Evolutionary conservation across 768 basidiomycete genomes (phyloP).

Genomic region (Asterophora lycoperdoides): DNA sequence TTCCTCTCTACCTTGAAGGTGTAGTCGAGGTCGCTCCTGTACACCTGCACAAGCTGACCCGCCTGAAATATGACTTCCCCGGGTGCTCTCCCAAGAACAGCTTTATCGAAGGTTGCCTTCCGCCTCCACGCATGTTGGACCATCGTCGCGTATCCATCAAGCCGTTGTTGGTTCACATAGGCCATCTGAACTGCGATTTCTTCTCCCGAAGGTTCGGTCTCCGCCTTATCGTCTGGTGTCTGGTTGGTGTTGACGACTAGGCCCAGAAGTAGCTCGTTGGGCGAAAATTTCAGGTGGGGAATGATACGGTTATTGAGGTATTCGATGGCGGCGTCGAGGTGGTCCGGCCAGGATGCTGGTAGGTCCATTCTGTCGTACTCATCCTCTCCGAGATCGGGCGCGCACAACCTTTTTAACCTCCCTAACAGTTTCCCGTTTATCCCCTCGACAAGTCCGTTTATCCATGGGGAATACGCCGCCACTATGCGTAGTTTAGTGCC

Average conservation of each 20-base stretch:
- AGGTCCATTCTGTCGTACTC: neutral
- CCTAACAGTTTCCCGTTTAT: no score
- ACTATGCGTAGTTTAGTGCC: no score
- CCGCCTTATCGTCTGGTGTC: neutral
- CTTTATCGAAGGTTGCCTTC: neutral
- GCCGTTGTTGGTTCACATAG: neutral
- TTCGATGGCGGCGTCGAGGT: neutral
- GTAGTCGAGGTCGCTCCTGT: conserved; percentile 3
- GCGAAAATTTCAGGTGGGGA: neutral
- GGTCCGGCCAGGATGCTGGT: neutral
- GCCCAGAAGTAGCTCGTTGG: neutral
- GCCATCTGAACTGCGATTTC: neutral
- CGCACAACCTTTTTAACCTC: neutral
- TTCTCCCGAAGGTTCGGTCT: no score
- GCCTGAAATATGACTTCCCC: conserved; percentile 4
- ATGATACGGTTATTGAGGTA: neutral
- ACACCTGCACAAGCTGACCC: conserved; percentile 9
- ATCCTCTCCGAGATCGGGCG: neutral
- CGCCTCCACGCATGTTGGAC: neutral
- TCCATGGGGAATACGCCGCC: no score
- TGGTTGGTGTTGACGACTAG: neutral
- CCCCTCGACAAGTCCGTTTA: no score
- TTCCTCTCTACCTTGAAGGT: conserved; percentile 18
- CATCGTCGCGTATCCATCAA: neutral
- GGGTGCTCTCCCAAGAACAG: neutral